Base-by-base conservation (phyloP, 257 asterid genomes). In the Solanum lycopersicoides region DNA sequence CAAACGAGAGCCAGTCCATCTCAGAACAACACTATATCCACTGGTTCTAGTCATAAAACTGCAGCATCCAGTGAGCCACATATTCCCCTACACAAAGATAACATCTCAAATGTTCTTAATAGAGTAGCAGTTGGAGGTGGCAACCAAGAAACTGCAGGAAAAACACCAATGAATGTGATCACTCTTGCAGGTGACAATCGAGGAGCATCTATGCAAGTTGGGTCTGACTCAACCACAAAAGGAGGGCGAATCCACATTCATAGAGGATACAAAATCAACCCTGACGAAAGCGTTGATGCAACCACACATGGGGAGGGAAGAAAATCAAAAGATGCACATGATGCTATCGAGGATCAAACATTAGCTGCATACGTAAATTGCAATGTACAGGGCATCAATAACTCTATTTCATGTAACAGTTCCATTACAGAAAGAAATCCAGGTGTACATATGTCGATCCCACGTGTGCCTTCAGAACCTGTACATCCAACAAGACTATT, bases 141-240 rank as follows among this genome's bases (percentile, higher is more conserved):
- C 63, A 87, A 85, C 80, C 82, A 39, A 3, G 41, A 90, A 89
- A 47, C 35, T 16, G 66, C 66, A 59, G 86, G 89, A 23, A 95
- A 93, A 75, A 90, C 66, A 79, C 90, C 91, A 13, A 90, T 91
- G 66, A 92, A 93, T 72, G 95, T 95, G 44, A 92, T 97, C 86
- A 97, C 98, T 35, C 95, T 96, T 59, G 95, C 97, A 21, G 99
- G 99, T 86, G 99, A 96, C 75, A 97, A 96, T 74, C 90, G 95
- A 88, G 99, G 99, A 41, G 98, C 99, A 30, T 90, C 95, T 21
- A 93, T 97, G 98, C 96, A 95, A 60, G 88, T 94, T 86, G 95
- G 96, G 76, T 77, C 93, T 5, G 92, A 89, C 32, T 88, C 95
- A 47, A 87, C 94, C 35, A 88, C 87, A 35, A 83, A 60, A 88